Evolutionary conservation across 768 basidiomycete genomes (phyloP).

Genomic region (Dioszegia crocea): DNA sequence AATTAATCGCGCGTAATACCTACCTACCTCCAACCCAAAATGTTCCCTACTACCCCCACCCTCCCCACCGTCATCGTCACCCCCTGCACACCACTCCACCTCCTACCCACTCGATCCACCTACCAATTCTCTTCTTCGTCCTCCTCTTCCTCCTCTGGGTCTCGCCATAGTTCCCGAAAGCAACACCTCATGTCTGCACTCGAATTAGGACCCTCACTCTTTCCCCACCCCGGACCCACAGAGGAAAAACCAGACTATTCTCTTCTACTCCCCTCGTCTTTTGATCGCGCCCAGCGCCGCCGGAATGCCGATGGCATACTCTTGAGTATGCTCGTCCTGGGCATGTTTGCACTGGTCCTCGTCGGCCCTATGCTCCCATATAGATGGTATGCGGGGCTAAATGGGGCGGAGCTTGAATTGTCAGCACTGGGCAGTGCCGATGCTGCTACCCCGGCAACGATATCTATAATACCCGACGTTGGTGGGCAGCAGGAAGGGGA

Average conservation of each 20-base stretch:
- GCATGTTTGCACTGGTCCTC: not conserved
- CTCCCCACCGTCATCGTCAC: conserved; percentile 15
- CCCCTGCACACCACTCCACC: conserved; percentile 9
- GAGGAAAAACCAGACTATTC: conserved; percentile 1
- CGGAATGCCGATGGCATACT: not conserved
- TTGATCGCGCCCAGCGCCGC: not conserved
- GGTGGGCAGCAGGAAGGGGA: no score
- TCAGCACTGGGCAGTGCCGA: not conserved
- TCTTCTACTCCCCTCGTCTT: not conserved
- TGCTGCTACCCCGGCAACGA: not conserved
- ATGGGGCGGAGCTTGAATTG: not conserved
- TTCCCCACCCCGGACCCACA: not conserved
- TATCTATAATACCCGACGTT: no score
- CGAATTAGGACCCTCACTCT: conserved; percentile 4
- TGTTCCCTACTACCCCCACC: not conserved
- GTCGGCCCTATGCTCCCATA: conserved; percentile 7
- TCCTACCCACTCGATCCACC: conserved; percentile 1
- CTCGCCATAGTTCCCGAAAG: not conserved
- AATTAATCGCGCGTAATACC: no score
- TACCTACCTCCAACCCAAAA: not conserved
- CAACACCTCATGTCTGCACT: conserved; percentile 6
- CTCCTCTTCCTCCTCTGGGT: conserved; percentile 3
- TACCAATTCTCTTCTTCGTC: not conserved
- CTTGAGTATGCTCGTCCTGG: not conserved
- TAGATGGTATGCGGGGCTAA: conserved; percentile 2